Evolutionary conservation across 345 rosid species (phyloP).

Genomic region (Abelmoschus esculentus): DNA sequence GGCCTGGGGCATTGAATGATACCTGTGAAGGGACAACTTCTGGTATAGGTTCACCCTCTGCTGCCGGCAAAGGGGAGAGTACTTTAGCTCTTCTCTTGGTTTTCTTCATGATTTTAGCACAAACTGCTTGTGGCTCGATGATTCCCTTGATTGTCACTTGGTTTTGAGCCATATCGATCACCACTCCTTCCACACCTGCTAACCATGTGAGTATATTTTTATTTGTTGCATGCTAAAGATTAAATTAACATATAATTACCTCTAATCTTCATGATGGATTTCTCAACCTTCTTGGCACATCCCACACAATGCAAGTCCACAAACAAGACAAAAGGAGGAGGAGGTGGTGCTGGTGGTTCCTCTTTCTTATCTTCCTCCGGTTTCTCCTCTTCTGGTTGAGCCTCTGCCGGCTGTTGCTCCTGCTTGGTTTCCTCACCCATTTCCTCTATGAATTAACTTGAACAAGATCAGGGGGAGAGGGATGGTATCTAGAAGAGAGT

Average conservation of each 20-base stretch:
- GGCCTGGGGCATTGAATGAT: no score
- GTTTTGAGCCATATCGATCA: constrained; percentile 59
- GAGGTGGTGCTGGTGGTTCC: constrained; percentile 33
- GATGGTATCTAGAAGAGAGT: no score
- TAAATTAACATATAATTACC: constrained; percentile 29
- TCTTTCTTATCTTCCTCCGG: constrained; percentile 27
- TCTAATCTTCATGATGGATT: constrained; percentile 60
- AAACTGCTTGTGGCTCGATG: constrained; percentile 71
- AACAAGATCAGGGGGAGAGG: no score
- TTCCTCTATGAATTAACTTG: not conserved
- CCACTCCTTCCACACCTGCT: constrained; percentile 81
- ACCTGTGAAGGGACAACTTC: constrained; percentile 61
- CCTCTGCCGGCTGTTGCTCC: constrained; percentile 35
- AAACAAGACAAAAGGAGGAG: constrained; percentile 59
- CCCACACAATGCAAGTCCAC: constrained; percentile 93
- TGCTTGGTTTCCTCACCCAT: constrained; percentile 82
- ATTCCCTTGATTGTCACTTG: constrained; percentile 77
- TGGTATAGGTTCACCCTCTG: constrained; percentile 70
- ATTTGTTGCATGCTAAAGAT: not conserved
- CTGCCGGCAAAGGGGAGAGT: constrained; percentile 64
- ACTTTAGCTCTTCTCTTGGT: constrained; percentile 72
- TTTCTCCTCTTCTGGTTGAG: constrained; percentile 30
- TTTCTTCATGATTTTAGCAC: constrained; percentile 65
- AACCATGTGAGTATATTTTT: not conserved
- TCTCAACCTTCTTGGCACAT: constrained; percentile 87